Evolutionary conservation across 2,329 filamentous ascomycete species (phyloP).

Genomic region (Nemania abortiva): DNA sequence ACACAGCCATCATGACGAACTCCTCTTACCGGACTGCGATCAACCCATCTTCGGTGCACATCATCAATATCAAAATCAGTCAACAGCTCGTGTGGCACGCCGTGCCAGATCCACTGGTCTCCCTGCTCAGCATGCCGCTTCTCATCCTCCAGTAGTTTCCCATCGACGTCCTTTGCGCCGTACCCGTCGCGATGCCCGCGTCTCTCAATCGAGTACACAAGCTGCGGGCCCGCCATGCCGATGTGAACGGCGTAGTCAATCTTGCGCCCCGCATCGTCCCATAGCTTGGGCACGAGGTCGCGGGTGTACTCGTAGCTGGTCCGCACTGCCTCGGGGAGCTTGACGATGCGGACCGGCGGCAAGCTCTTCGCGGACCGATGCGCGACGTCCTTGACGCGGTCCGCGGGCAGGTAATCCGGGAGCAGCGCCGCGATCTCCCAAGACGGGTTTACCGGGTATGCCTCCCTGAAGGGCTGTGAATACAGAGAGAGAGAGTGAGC

Average conservation of each 20-base stretch:
- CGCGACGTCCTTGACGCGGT: constrained; percentile 57
- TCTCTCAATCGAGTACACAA: constrained; percentile 78
- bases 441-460: constrained; percentile 81
- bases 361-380: constrained; percentile 51
- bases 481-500: constrained; percentile 23
- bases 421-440: constrained; percentile 80
- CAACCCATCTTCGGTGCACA: constrained; percentile 68
- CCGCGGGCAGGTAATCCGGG: constrained; percentile 71
- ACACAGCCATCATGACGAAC: background rate
- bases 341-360: constrained; percentile 70
- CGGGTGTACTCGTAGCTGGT: constrained; percentile 78
- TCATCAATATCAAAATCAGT: constrained; percentile 70
- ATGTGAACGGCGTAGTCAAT: constrained; percentile 79
- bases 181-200: constrained; percentile 80
- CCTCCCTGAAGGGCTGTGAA: constrained; percentile 79
- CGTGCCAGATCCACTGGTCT: constrained; percentile 66
- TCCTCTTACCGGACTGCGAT: constrained; percentile 60
- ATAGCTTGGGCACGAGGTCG: constrained; percentile 71
- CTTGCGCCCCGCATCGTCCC: constrained; percentile 59
- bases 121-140: constrained; percentile 54
- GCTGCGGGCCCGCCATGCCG: constrained; percentile 77
- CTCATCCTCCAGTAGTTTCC: constrained; percentile 66
- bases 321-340: constrained; percentile 74
- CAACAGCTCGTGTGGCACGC: constrained; percentile 65
- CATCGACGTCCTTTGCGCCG: constrained; percentile 76